A percentile compares a stretch with the other conserved stretches of the same genome.
Evolutionary conservation across 2,329 filamentous ascomycete genomes (phyloP).

Genomic region (Aschersonia sp.): DNA sequence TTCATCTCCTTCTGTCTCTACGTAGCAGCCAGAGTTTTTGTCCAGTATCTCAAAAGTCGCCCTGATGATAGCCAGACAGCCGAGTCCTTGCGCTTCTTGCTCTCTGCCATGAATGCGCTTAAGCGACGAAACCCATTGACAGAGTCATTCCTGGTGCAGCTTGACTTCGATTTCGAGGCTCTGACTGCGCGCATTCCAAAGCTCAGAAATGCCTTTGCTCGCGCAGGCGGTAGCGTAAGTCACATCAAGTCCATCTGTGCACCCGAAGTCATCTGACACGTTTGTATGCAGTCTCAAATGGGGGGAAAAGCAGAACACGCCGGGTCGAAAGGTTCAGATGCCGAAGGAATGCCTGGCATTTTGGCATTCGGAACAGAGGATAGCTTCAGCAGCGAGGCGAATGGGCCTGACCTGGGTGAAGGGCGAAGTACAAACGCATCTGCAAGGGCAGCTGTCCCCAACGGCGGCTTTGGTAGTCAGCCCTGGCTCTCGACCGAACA

Average conservation of each 20-base stretch:
- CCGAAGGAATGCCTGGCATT: conserved; percentile 19
- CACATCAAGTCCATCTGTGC: not conserved
- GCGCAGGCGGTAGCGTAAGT: conserved; percentile 36
- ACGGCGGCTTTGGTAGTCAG: conserved; percentile 7
- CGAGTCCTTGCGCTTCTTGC: conserved; percentile 76
- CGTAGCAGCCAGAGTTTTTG: conserved; percentile 86
- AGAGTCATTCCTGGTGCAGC: conserved; percentile 84
- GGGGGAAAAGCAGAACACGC: too few relatives aligned
- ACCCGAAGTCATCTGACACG: not conserved
- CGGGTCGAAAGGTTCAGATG: not conserved
- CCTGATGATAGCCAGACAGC: conserved; percentile 67
- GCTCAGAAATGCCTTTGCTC: conserved; percentile 38
- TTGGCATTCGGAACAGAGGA: conserved; percentile 24
- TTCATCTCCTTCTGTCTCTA: conserved; percentile 94
- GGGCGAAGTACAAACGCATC: conserved; percentile 11
- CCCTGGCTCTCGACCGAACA: conserved; percentile 26
- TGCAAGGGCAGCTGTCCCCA: not conserved
- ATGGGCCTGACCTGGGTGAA: conserved; percentile 24
- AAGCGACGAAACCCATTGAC: conserved; percentile 82
- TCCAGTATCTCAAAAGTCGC: conserved; percentile 91
- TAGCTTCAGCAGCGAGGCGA: conserved; percentile 25
- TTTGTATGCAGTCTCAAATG: not conserved
- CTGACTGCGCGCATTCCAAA: conserved; percentile 48
- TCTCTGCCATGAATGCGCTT: conserved; percentile 79
- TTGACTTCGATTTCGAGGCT: conserved; percentile 80